phyloP scores from a whole-genome alignment of 805 yeast species.

The Blastobotrys muscicola region DNA sequence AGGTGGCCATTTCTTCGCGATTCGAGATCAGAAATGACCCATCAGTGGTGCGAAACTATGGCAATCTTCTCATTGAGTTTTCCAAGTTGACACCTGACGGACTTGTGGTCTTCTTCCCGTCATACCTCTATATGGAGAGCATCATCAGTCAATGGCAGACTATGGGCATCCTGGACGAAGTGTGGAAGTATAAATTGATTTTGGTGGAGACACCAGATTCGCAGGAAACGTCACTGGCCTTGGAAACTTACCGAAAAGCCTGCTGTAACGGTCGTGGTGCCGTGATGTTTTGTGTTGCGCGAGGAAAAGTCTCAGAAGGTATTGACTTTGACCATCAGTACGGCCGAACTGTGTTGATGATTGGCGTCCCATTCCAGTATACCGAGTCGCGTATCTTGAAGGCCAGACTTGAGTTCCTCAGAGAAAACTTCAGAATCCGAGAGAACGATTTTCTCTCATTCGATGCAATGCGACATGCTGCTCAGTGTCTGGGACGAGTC shows the following conservation, averaged over 20 bases:
- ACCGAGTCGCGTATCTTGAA: constrained; percentile 94
- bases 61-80: constrained; percentile 83
- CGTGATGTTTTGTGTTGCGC: constrained; percentile 88
- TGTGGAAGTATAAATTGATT: constrained; percentile 93
- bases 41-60: constrained; percentile 93
- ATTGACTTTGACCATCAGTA: constrained; percentile 98
- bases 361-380: constrained; percentile 98
- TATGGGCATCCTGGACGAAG: constrained; percentile 97
- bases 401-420: constrained; percentile 85
- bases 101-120: constrained; percentile 93
- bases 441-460: constrained; percentile 93
- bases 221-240: constrained; percentile 91
- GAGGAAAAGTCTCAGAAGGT: constrained; percentile 98
- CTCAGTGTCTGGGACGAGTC: constrained; percentile 96
- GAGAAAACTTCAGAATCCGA: constrained; percentile 86
- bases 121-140: constrained; percentile 95
- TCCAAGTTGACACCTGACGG: constrained; percentile 97
- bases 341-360: constrained; percentile 96
- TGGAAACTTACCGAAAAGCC: constrained; percentile 92
- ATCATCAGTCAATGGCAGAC: constrained; percentile 98
- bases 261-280: constrained; percentile 98
- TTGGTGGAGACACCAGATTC: constrained; percentile 98
- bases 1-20: constrained; percentile 91
- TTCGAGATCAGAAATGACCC: constrained; percentile 97
- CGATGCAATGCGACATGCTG: constrained; percentile 99